phyloP scores from a whole-genome alignment of 192 early-diverging fungal genomes.

The Backusella psychrophila region DNA sequence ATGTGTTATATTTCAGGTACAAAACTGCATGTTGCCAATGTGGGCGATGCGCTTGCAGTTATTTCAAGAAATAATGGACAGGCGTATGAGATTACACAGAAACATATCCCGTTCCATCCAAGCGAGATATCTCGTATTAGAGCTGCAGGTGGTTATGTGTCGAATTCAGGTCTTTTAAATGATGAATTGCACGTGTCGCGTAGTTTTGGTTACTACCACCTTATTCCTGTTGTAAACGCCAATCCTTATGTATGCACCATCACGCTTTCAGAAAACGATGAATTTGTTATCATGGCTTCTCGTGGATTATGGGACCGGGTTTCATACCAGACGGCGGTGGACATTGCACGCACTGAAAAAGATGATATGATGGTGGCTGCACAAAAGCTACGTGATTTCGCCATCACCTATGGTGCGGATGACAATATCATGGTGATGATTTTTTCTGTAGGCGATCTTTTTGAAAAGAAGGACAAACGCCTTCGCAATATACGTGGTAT shows the following conservation, averaged over 20 bases:
- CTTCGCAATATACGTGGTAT: constrained; percentile 37
- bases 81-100: constrained; percentile 66
- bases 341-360: constrained; percentile 80
- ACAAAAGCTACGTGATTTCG: constrained; percentile 83
- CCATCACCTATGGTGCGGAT: constrained; percentile 75
- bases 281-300: constrained; percentile 76
- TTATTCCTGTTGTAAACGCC: constrained; percentile 79
- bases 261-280: constrained; percentile 76
- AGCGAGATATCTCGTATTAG: constrained; percentile 75
- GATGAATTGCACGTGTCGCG: constrained; percentile 73
- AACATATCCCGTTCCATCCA: constrained; percentile 68
- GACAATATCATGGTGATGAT: constrained; percentile 86
- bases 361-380: constrained; percentile 72
- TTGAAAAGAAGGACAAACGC: constrained; percentile 38
- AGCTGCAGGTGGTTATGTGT: constrained; percentile 77
- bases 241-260: constrained; percentile 75
- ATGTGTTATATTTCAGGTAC: constrained; percentile 77
- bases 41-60: constrained; percentile 81
- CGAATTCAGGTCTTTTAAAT: constrained; percentile 71
- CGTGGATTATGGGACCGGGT: constrained; percentile 75
- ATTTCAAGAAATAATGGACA: constrained; percentile 65
- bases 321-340: constrained; percentile 78
- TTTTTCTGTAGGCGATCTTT: constrained; percentile 79
- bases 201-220: constrained; percentile 84
- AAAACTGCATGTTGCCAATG: constrained; percentile 81